These are phyloP conservation scores for Aspergillus ellipticus DNA, from an alignment of 495 filamentous ascomycete species.

Conservation along the genomic window DNA sequence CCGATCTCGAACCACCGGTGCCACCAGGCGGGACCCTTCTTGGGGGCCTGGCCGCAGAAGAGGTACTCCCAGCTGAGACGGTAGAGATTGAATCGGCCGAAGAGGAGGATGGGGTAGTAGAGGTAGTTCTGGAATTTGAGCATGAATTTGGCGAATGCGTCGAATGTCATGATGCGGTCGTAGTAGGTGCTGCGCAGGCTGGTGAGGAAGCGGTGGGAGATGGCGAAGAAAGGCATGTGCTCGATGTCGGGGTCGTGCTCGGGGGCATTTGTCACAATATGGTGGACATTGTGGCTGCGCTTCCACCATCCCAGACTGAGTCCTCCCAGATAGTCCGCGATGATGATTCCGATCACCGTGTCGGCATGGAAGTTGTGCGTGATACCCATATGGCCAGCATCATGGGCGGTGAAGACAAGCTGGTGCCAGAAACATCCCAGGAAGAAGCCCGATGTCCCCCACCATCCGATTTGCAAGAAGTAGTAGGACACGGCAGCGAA, in stretches of 20 bases:
- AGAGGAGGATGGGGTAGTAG: conserved; percentile 80
- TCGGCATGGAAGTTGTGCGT: conserved; percentile 84
- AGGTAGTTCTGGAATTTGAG: conserved; percentile 75
- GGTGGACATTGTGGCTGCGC: conserved; percentile 93
- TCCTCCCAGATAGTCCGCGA: conserved; percentile 87
- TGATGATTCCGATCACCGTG: conserved; percentile 80
- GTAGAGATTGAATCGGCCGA: conserved; percentile 94
- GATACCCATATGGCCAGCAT: conserved; percentile 97
- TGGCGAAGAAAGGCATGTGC: conserved; percentile 92
- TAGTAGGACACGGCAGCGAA: conserved; percentile 62
- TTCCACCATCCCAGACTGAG: conserved; percentile 98
- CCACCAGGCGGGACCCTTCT: conserved; percentile 82
- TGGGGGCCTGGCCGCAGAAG: conserved; percentile 68
- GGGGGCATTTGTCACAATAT: conserved; percentile 93
- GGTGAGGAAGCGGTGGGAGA: conserved; percentile 79
- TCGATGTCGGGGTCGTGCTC: conserved; percentile 98
- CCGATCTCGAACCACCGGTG: conserved; percentile 80
- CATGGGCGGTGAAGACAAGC: conserved; percentile 90
- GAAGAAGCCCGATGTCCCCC: conserved; percentile 66
- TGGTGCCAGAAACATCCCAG: conserved; percentile 93
- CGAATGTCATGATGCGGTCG: conserved; percentile 79
- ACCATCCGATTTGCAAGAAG: conserved; percentile 72
- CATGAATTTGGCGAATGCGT: conserved; percentile 66
- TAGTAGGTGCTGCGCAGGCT: conserved; percentile 84
- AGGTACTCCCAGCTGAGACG: conserved; percentile 79